These are phyloP conservation scores for Solanum sparsipilum DNA, from an alignment of 257 asterid species.

Conservation along the genomic window DNA sequence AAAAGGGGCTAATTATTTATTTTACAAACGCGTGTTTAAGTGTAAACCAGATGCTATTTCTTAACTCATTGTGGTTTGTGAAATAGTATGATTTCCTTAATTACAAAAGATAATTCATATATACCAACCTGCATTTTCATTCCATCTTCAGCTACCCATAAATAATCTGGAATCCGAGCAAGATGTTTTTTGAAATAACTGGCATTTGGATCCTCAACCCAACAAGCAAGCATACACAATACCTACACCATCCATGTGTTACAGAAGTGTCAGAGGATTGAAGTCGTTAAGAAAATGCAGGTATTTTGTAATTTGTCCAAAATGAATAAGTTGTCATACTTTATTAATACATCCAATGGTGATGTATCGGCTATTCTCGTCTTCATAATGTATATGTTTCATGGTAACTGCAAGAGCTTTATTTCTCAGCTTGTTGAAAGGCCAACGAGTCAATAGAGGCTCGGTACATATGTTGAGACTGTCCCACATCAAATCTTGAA, in stretches of 20 bases:
- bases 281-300: neutral
- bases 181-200: conserved; percentile 64
- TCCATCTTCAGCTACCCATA: conserved; percentile 78
- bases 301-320: neutral
- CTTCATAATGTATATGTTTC: conserved; percentile 67
- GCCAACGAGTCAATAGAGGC: conserved; percentile 67
- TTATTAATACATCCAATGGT: conserved; percentile 60
- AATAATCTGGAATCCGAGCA: conserved; percentile 54
- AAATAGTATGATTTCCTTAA: neutral
- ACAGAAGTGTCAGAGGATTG: neutral
- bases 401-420: conserved; percentile 53
- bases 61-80: neutral
- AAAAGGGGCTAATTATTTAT: neutral
- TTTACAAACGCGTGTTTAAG: neutral
- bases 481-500: conserved; percentile 63
- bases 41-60: neutral
- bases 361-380: conserved; percentile 57
- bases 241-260: conserved; percentile 7
- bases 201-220: conserved; percentile 71
- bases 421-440: conserved; percentile 48
- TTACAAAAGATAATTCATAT: neutral
- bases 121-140: conserved; percentile 64
- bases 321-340: neutral
- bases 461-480: conserved; percentile 36
- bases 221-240: conserved; percentile 60